These are phyloP conservation scores for Acanthamoeba healyi DNA, from an alignment of 208 protist species.

Conservation along the genomic window DNA sequence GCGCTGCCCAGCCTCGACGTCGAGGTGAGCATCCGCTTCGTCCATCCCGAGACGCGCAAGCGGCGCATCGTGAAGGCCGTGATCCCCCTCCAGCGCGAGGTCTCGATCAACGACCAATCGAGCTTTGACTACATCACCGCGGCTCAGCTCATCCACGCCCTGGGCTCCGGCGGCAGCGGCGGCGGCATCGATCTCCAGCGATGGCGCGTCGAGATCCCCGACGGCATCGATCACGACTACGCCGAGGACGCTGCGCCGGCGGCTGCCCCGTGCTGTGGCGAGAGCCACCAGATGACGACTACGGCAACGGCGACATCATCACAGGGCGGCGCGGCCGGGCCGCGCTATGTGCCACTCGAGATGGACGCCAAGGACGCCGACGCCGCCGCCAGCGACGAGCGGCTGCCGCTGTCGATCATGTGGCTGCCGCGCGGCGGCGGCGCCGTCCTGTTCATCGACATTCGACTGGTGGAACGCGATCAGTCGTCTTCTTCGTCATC, in stretches of 20 bases:
- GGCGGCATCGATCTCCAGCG: slow-evolving; percentile 14
- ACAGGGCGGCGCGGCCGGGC: background rate
- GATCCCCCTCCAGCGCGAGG: background rate
- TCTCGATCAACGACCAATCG: background rate
- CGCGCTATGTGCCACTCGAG: background rate
- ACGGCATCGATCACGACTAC: slow-evolving; percentile 8
- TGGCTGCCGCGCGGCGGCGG: slow-evolving; percentile 1
- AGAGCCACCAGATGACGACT: background rate
- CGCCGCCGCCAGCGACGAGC: background rate
- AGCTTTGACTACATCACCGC: slow-evolving; percentile 49
- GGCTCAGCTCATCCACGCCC: background rate
- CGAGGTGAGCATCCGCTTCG: slow-evolving; percentile 17
- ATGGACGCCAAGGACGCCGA: background rate
- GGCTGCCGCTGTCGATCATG: slow-evolving; percentile 40
- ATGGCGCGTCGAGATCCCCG: slow-evolving; percentile 33
- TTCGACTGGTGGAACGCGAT: background rate
- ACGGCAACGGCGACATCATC: background rate
- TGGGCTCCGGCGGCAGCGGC: background rate
- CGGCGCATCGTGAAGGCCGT: background rate
- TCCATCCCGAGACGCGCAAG: background rate
- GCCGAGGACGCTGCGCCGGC: background rate
- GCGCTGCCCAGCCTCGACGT: background rate
- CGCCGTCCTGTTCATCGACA: slow-evolving; percentile 25
- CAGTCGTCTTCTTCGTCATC: background rate
- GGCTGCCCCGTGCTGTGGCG: background rate